Evolutionary conservation across 78 protist genomes (phyloP).

Genomic region (Speleostelium caveatum): DNA sequence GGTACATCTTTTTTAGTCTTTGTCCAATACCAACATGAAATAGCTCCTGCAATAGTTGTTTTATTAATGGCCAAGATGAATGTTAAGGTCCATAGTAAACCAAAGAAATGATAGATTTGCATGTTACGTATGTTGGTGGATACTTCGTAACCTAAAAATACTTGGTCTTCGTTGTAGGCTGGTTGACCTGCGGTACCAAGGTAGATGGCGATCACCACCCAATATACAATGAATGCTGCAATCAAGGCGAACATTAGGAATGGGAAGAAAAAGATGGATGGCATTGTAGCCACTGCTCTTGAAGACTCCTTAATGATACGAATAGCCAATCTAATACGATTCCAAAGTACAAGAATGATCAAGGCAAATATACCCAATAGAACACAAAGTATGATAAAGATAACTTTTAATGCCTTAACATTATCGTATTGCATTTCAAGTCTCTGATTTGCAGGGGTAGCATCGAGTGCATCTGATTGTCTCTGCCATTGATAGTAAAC

Average conservation of each 20-base stretch:
- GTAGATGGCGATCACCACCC: conserved; percentile 53
- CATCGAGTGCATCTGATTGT: background rate
- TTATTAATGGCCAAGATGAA: conserved; percentile 86
- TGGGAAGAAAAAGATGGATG: conserved; percentile 87
- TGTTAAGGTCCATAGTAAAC: conserved; percentile 87
- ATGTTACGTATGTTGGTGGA: background rate
- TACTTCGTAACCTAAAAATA: conserved; percentile 37
- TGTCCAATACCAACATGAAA: conserved; percentile 90
- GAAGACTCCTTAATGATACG: conserved; percentile 86
- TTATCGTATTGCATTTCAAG: conserved; percentile 36
- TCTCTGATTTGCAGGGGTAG: conserved; percentile 9
- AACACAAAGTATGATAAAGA: conserved; percentile 43
- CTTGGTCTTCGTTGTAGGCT: background rate
- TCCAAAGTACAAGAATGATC: conserved; percentile 45
- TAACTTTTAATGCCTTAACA: conserved; percentile 57
- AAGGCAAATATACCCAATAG: conserved; percentile 50
- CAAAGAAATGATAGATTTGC: conserved; percentile 86
- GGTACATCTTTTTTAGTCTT: conserved; percentile 75
- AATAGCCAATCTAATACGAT: conserved; percentile 78
- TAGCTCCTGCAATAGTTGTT: conserved; percentile 85
- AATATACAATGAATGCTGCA: conserved; percentile 71
- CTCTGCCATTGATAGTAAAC: conserved; percentile 67
- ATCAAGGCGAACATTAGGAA: conserved; percentile 24
- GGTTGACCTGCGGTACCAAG: conserved; percentile 63
- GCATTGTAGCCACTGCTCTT: conserved; percentile 79